Base-by-base conservation (phyloP, 2,329 filamentous ascomycete genomes). In the Stachybotrys chartarum region DNA sequence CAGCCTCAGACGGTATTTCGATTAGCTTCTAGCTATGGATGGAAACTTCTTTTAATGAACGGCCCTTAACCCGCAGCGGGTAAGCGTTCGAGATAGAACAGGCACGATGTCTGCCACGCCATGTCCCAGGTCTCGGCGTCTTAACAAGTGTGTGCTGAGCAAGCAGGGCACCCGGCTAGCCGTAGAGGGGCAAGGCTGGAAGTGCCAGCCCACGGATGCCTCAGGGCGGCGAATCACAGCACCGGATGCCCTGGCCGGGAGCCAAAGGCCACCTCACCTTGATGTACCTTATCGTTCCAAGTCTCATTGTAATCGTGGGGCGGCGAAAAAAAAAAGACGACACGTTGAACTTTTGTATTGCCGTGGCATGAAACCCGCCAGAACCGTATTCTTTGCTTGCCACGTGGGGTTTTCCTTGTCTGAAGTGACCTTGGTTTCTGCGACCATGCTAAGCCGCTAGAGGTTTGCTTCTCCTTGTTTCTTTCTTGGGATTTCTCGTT, bases 361-460 rank as follows among this genome's bases (percentile, higher is more conserved):
- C 51, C 32, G 30, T 31, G 30, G 18, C 18, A 3, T 7, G n/a
- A 50, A 30, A 52, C 54, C 55, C 56, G 46, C 49, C 58, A 55
- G 56, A 24, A 24, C 56, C 55, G 10, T 57, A 57, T 48, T 61
- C 61, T 53, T 55, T 55, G 56, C 58, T 59, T 64, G 62, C 64
- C 66, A 70, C 68, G 66, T 70, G 68, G 67, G 45, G 63, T 66
- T 60, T 59, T 57, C 60, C 57, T 56, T 24, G 56, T 54, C 58
- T 62, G 63, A 62, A 63, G 61, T 65, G 64, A 59, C 62, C 61
- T 64, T 57, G 58, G 54, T 49, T 39, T 56, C 58, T 10, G 35
- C 58, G 61, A 58, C 57, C 65, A 69, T 69, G 67, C 61, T 62
- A 62, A 57, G 56, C 53, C 58, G 57, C 58, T 61, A 59, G 63